Base-by-base conservation (phyloP, 768 basidiomycete species). In the Russula griseocarnosa region DNA sequence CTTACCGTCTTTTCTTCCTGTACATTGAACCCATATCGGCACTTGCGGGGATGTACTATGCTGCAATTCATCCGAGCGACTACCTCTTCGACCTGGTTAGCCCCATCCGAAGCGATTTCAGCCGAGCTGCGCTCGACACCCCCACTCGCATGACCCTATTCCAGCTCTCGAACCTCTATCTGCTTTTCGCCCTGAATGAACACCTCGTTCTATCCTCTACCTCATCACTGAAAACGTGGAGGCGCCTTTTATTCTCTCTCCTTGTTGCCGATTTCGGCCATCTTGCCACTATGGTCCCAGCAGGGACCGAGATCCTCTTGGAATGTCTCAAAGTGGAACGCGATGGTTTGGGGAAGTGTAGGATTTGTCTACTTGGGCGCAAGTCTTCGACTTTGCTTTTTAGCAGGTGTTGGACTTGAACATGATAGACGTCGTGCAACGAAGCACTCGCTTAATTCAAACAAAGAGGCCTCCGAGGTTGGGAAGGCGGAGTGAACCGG, bases 311-410 rank as follows among this genome's bases (percentile, higher is more conserved):
- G 13, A 76, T 79, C 24, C 82, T 77, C 66, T 77, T 77, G 79
- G 76, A 71, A 72, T 22, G 71, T 79, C n/a, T 74, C 74, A 76
- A 74, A 74, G 44, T 82, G 81, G 81, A 81, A 81, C 66, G 79
- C 79, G 57, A 81, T 82, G 81, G 73, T 74, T 26, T 82, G 79
- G 80, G 81, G 82, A 0, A 82, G 80, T 52, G 77, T 82, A n/a
- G 81, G 80, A 14, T 82, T 82, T 52, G 81, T 82, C 9, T 82
- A 81, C 60, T 53, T 74, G 13, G 81, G 81, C 1, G 40, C 42
- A 8, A 42, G 18, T 13, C 13, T 58, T 14, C 30, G 56, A 13
- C 8, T 34, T 4, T 47, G 44, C 26, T 82, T 82, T 67, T 67
- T 78, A 51, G 47, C 69, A 49, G 77, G 77, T 9, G 22, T 78